Evolutionary conservation across 768 basidiomycete species (phyloP).

Genomic region (Boletus edulis): DNA sequence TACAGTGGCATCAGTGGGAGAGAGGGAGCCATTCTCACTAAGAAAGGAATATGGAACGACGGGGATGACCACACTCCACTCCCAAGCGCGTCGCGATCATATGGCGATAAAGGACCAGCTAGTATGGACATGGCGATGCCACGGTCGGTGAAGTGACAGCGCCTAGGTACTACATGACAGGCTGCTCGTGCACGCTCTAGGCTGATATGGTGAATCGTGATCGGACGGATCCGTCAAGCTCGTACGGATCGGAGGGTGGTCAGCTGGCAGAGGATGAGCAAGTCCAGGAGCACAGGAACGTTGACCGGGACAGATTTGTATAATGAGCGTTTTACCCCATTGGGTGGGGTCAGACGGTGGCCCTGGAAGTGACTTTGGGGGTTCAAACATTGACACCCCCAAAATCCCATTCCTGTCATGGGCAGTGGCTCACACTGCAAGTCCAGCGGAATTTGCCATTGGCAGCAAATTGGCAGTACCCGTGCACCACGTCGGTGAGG

Average conservation of each 20-base stretch:
- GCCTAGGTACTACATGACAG: not conserved
- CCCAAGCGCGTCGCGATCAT: not conserved
- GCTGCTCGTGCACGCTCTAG: not conserved
- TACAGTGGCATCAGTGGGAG: not conserved
- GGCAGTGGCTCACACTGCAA: not conserved
- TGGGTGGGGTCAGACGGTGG: not conserved
- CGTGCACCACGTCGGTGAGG: too few species aligned
- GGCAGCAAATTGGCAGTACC: slow-evolving; percentile 1
- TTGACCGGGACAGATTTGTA: not conserved
- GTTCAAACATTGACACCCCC: slow-evolving; percentile 1
- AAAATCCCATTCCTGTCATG: slow-evolving; percentile 6
- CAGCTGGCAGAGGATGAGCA: not conserved
- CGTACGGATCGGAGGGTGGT: not conserved
- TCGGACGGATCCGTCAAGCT: slow-evolving; percentile 3
- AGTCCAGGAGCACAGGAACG: not conserved
- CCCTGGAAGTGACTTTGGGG: slow-evolving; percentile 1
- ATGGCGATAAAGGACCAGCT: not conserved
- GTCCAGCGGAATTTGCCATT: slow-evolving; percentile 12
- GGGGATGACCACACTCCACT: not conserved
- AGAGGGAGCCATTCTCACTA: not conserved
- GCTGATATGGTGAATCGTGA: not conserved
- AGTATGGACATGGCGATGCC: slow-evolving; percentile 1
- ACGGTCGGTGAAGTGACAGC: not conserved
- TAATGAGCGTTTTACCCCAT: slow-evolving; percentile 13
- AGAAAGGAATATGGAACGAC: not conserved